phyloP scores from a whole-genome alignment of 2,329 filamentous ascomycete genomes.

The Berkeleyomyces rouxiae region DNA sequence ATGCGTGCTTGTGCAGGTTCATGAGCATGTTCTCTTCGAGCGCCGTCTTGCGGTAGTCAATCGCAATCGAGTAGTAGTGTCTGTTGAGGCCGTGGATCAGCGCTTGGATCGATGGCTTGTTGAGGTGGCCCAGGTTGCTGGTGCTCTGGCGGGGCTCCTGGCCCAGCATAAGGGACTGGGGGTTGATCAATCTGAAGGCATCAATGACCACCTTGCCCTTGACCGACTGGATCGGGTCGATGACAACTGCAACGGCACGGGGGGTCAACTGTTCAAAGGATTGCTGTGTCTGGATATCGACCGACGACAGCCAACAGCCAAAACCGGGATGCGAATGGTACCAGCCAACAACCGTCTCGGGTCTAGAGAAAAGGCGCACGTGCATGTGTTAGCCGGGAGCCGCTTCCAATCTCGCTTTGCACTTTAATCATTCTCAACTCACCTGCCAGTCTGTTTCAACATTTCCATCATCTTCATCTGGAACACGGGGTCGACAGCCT shows the following conservation, averaged over 20 bases:
- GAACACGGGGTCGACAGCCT: constrained; percentile 95
- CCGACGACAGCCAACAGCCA: constrained; percentile 95
- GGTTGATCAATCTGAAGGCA: constrained; percentile 95
- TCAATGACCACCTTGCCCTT: constrained; percentile 99
- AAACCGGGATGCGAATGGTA: constrained; percentile 99
- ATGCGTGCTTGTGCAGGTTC: constrained; percentile 99
- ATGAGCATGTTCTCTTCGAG: constrained; percentile 99
- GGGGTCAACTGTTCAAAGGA: constrained; percentile 98
- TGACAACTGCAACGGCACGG: constrained; percentile 89
- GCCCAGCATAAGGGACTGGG: constrained; percentile 91
- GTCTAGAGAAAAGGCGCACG: constrained; percentile 33
- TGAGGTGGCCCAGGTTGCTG: constrained; percentile 91
- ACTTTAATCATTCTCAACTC: constrained; percentile 19
- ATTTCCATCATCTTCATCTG: constrained; percentile 99
- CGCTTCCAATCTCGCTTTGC: neutral
- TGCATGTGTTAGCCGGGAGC: neutral
- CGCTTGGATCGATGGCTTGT: constrained; percentile 99
- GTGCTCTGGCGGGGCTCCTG: constrained; percentile 96
- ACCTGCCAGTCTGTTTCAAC: constrained; percentile 93
- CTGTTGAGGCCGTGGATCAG: constrained; percentile 95
- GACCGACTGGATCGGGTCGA: constrained; percentile 96
- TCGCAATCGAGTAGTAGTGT: constrained; percentile 98
- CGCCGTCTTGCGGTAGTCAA: constrained; percentile 95
- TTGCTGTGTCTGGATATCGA: constrained; percentile 99
- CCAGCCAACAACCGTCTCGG: constrained; percentile 96